A percentile compares a stretch with the other conserved stretches of the same genome.
phyloP scores from a whole-genome alignment of 805 yeast species.

The Ogataea pini region DNA sequence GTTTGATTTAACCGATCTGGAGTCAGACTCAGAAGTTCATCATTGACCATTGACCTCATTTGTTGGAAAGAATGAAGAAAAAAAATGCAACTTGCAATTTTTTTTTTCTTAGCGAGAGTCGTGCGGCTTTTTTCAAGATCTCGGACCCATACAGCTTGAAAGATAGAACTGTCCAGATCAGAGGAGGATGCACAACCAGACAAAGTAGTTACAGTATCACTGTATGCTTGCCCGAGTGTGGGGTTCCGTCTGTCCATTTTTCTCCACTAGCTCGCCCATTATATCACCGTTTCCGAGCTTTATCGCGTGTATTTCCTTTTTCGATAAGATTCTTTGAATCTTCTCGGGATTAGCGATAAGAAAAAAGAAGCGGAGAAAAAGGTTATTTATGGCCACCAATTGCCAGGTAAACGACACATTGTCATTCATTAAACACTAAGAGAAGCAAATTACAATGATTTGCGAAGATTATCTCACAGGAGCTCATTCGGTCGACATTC shows the following conservation, averaged over 20 bases:
- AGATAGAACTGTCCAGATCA: no score
- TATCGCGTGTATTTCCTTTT: constrained; percentile 1
- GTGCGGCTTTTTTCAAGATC: constrained; percentile 3
- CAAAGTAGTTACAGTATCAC: no score
- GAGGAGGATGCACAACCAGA: no score
- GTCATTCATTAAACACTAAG: no score
- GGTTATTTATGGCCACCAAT: not conserved
- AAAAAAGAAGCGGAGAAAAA: not conserved
- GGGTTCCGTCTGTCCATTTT: not conserved
- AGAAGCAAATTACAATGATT: constrained; percentile 11
- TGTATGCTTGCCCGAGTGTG: no score
- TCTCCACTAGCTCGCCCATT: no score
- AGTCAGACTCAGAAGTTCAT: no score
- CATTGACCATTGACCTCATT: no score
- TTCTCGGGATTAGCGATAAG: not conserved
- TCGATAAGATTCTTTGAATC: not conserved
- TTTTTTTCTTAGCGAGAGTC: not conserved
- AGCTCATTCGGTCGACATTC: constrained; percentile 28
- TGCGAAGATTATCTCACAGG: constrained; percentile 25
- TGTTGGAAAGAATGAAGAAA: not conserved
- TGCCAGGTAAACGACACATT: not conserved
- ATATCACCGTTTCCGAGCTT: no score
- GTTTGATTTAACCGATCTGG: no score
- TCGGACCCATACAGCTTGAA: no score
- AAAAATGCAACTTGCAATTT: no score